These are phyloP conservation scores for Endogone sp. DNA, from an alignment of 192 early-diverging fungal genomes.

Conservation along the genomic window DNA sequence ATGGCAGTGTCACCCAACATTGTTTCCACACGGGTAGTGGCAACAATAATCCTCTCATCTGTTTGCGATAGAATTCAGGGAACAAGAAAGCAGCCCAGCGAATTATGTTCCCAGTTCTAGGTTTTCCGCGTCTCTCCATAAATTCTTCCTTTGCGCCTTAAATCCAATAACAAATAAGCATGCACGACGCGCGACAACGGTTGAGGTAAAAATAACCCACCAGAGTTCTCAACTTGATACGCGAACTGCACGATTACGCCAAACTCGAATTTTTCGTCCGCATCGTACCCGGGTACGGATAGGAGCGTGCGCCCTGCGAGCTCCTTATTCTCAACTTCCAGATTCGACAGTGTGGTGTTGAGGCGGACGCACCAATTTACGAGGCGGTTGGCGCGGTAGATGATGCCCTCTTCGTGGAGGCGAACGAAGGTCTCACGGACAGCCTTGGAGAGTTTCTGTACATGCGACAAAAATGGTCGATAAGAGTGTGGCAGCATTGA, in stretches of 20 bases:
- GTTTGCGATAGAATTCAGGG: background rate
- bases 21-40: slow-evolving; percentile 99
- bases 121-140: too few relatives aligned
- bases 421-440: slow-evolving; percentile 93
- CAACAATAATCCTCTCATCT: slow-evolving; percentile 88
- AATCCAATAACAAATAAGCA: too few relatives aligned
- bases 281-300: slow-evolving; percentile 88
- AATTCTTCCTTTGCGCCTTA: background rate
- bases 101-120: background rate
- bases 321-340: slow-evolving; percentile 94
- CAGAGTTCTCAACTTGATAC: slow-evolving; percentile 80
- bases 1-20: slow-evolving; percentile 99
- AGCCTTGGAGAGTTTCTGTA: slow-evolving; percentile 72
- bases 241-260: slow-evolving; percentile 95
- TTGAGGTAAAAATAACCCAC: background rate
- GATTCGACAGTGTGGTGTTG: slow-evolving; percentile 94
- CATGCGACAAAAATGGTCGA: background rate
- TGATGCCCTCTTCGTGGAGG: slow-evolving; percentile 90
- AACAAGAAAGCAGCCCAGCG: background rate
- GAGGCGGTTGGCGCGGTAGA: slow-evolving; percentile 94
- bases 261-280: slow-evolving; percentile 96
- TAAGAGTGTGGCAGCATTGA: too few relatives aligned
- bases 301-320: slow-evolving; percentile 80
- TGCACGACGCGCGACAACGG: too few relatives aligned
- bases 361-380: slow-evolving; percentile 98